These are phyloP conservation scores for Coprinopsis strossmayeri DNA, from an alignment of 768 basidiomycete genomes.

Conservation along the genomic window DNA sequence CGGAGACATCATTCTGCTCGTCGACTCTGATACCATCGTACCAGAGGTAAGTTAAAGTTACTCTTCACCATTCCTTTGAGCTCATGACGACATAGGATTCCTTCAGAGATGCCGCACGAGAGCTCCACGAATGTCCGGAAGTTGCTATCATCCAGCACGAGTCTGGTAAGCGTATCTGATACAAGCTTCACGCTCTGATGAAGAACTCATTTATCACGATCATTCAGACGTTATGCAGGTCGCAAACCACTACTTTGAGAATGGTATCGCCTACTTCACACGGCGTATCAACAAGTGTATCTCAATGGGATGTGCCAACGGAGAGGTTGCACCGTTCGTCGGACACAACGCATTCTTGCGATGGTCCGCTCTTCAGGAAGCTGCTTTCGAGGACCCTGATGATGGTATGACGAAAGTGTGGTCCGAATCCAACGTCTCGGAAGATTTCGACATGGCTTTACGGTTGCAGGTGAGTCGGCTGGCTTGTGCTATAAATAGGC, in stretches of 20 bases:
- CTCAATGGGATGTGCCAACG: slow-evolving; percentile 74
- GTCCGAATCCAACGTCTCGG: slow-evolving; percentile 78
- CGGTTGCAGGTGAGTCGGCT: slow-evolving; percentile 39
- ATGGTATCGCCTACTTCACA: slow-evolving; percentile 85
- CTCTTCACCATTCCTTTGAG: slow-evolving; percentile 1
- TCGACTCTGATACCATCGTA: slow-evolving; percentile 77
- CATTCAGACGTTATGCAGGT: slow-evolving; percentile 80
- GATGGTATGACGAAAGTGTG: slow-evolving; percentile 70
- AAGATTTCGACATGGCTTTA: slow-evolving; percentile 80
- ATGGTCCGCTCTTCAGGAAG: slow-evolving; percentile 87
- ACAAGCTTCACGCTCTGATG: not conserved
- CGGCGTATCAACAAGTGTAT: slow-evolving; percentile 81
- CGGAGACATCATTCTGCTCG: slow-evolving; percentile 73
- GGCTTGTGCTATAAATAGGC: not conserved
- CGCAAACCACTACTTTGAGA: slow-evolving; percentile 85
- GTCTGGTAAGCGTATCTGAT: slow-evolving; percentile 47
- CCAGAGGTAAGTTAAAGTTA: slow-evolving; percentile 48
- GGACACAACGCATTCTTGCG: slow-evolving; percentile 87
- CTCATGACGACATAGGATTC: slow-evolving; percentile 65
- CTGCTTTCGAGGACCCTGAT: slow-evolving; percentile 61
- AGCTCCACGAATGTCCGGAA: slow-evolving; percentile 75
- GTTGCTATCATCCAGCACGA: slow-evolving; percentile 90
- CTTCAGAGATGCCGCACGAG: slow-evolving; percentile 83
- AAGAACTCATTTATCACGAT: slow-evolving; percentile 4
- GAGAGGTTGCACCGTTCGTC: slow-evolving; percentile 78